phyloP scores from a whole-genome alignment of 176 grass and related monocot species.

The Oryza australiensis region DNA sequence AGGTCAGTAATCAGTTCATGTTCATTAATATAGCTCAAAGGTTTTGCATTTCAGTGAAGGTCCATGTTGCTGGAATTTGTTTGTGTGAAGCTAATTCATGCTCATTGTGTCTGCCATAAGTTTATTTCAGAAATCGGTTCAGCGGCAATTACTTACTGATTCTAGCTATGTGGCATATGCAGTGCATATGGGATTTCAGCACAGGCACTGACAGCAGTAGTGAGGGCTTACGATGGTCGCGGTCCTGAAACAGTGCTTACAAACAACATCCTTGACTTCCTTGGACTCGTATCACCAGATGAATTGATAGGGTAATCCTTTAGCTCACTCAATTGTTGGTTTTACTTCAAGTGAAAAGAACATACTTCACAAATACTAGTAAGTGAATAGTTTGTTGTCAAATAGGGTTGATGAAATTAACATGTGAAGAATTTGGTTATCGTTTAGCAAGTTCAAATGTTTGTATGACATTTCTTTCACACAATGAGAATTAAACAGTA shows the following conservation, averaged over 20 bases:
- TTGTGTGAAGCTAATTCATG: neutral
- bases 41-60: neutral
- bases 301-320: slow-evolving; percentile 69
- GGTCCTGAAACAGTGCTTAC: slow-evolving; percentile 71
- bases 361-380: neutral
- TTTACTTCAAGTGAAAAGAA: neutral
- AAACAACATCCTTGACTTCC: slow-evolving; percentile 56
- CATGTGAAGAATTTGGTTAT: neutral
- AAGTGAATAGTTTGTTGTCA: neutral
- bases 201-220: slow-evolving; percentile 78
- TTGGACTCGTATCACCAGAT: slow-evolving; percentile 59
- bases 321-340: neutral
- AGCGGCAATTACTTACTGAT: neutral
- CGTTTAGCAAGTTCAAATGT: neutral
- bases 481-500: neutral
- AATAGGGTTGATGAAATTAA: neutral
- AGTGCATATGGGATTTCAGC: slow-evolving; percentile 80
- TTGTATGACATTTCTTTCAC: neutral
- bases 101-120: neutral
- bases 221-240: slow-evolving; percentile 69
- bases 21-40: neutral
- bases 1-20: slow-evolving; percentile 41
- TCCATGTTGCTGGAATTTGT: neutral
- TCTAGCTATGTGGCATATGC: slow-evolving; percentile 25
- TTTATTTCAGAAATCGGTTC: neutral